Base-by-base conservation (phyloP, 169 alveolate species). In the Perkinsus marinus region DNA sequence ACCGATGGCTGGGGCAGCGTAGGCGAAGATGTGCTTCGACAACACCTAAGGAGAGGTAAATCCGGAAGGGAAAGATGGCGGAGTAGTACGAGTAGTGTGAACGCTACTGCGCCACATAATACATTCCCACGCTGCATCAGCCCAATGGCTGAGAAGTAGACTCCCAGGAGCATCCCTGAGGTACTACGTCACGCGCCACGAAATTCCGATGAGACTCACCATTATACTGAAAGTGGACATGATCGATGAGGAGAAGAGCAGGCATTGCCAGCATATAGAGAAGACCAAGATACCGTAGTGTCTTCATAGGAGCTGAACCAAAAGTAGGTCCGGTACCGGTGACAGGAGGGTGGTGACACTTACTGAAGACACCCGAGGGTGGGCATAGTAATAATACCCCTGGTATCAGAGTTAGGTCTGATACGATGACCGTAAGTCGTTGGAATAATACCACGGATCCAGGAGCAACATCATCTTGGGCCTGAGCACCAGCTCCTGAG, bases 181-280 rank as follows among this genome's bases (percentile, higher is more conserved):
- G 46, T 19, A 16, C 79, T 13, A 19, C 22, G 37, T 57, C 34
- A 30, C 79, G 79, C 79, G 79, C 79, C 79, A 26, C 79, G 34
- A 57, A 57, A 57, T 57, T 19, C 37, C 7, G 19, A 3, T 3
- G 9, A 30, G 79, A 0, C 5, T 57, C 22, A 57, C 79, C 95
- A 36, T 93, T 93, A 93, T 96, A 93, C 79, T 93, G 95, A 39
- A 93, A 95, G 91, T 93, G 96, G 68, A 94, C 95, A 91, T 95
- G 96, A 94, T 96, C 98, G 68, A 95, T 95, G 46, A 96, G 92
- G 89, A 96, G 94, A 91, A 96, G 94, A 7, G 96, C 96, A 37
- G 96, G 79, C 79, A 57, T 57, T 13, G 79, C 79, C 79, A 57
- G 22, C 79, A 57, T 57, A 30, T 57, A 57, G 79, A 57, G 79